Evolutionary conservation across 805 yeast genomes (phyloP).

Genomic region (Candida pseudoglaebosa): DNA sequence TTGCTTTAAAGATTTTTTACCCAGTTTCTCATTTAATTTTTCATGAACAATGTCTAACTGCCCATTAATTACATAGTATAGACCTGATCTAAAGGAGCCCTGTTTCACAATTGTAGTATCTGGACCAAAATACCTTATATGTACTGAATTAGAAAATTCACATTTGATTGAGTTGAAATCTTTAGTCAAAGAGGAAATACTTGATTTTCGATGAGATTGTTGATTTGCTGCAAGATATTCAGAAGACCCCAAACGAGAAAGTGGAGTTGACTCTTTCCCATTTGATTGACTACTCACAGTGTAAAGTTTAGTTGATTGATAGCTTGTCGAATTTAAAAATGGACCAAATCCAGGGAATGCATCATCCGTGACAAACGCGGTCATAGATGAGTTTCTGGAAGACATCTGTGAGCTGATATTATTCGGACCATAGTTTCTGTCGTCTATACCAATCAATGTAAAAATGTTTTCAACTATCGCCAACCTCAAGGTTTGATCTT

Average conservation of each 20-base stretch:
- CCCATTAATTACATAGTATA: slow-evolving; percentile 81
- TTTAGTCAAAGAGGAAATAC: not conserved
- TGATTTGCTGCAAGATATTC: not conserved
- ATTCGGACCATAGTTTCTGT: slow-evolving; percentile 13
- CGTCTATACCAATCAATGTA: slow-evolving; percentile 57
- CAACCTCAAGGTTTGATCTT: slow-evolving; percentile 56
- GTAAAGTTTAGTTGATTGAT: slow-evolving; percentile 23
- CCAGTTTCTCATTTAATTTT: slow-evolving; percentile 7
- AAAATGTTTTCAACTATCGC: slow-evolving; percentile 73
- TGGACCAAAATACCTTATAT: slow-evolving; percentile 49
- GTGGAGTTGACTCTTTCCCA: slow-evolving; percentile 2
- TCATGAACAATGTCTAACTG: slow-evolving; percentile 55
- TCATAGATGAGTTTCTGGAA: slow-evolving; percentile 26
- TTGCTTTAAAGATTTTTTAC: slow-evolving; percentile 1
- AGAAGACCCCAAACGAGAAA: not conserved
- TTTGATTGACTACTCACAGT: slow-evolving; percentile 25
- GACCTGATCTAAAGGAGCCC: slow-evolving; percentile 64
- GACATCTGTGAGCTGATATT: slow-evolving; percentile 12
- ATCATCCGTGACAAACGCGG: slow-evolving; percentile 15
- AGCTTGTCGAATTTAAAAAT: slow-evolving; percentile 11
- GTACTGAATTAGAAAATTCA: slow-evolving; percentile 58
- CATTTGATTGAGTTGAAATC: slow-evolving; percentile 23
- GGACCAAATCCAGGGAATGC: slow-evolving; percentile 12
- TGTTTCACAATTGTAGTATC: slow-evolving; percentile 60
- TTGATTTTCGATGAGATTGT: not conserved